A percentile compares a stretch with the other conserved stretches of the same genome.
Conservation (phyloP, 352 stramenopile species). For the Globisporangium abappressorium region DNA sequence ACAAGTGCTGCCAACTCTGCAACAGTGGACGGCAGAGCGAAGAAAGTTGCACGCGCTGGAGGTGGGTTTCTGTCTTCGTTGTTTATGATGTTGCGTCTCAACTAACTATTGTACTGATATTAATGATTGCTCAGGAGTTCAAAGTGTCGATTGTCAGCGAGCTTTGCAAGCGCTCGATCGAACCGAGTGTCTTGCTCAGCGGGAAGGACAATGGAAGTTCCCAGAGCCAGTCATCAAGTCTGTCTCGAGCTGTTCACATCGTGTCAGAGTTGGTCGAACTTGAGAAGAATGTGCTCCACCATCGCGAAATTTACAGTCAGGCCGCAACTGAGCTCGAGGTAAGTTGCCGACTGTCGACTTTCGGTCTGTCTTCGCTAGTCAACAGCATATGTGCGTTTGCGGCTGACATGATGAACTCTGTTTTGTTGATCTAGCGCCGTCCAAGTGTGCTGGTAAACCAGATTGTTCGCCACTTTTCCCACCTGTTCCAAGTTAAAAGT, state of each 20-base stretch:
- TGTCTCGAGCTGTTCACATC: constrained; percentile 63
- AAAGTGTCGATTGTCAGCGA: constrained; percentile 54
- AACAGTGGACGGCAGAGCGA: constrained; percentile 62
- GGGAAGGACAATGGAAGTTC: constrained; percentile 16
- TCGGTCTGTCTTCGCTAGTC: too few species aligned
- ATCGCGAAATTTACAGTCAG: constrained; percentile 75
- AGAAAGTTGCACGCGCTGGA: constrained; percentile 59
- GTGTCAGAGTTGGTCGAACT: constrained; percentile 81
- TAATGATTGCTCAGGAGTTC: constrained; percentile 30
- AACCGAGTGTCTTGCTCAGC: constrained; percentile 31
- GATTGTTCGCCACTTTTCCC: constrained; percentile 85
- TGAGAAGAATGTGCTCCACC: constrained; percentile 78
- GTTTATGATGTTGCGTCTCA: background rate
- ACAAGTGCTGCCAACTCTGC: constrained; percentile 64
- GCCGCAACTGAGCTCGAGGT: constrained; percentile 82
- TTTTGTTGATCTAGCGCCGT: constrained; percentile 36
- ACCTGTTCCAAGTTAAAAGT: constrained; percentile 84
- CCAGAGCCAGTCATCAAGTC: constrained; percentile 27
- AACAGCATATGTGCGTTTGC: background rate
- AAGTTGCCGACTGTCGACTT: background rate
- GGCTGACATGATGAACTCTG: background rate
- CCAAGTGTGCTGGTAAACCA: constrained; percentile 83
- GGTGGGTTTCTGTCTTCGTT: constrained; percentile 18
- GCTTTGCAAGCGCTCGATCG: constrained; percentile 56
- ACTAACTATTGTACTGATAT: too few species aligned